Conservation (phyloP, 2,329 filamentous ascomycete species). For the Cladorrhinum sp. region DNA sequence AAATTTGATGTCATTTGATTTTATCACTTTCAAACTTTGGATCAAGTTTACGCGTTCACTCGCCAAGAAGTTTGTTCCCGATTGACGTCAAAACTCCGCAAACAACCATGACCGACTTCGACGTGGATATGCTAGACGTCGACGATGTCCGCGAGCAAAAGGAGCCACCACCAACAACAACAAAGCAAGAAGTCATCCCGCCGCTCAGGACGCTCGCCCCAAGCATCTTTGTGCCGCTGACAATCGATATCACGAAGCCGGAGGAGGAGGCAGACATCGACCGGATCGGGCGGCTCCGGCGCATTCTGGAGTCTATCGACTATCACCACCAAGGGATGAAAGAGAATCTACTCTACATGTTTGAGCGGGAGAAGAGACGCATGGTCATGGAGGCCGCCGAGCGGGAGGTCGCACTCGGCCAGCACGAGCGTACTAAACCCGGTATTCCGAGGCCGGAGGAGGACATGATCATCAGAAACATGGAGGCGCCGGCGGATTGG, state of each 20-base stretch:
- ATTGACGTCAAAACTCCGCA: not conserved
- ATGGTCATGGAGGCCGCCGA: slow-evolving; percentile 27
- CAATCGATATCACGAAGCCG: slow-evolving; percentile 30
- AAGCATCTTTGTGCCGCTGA: slow-evolving; percentile 36
- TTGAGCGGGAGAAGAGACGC: slow-evolving; percentile 34
- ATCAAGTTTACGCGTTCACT: not conserved
- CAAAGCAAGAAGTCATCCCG: slow-evolving; percentile 26
- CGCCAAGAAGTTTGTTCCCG: not conserved
- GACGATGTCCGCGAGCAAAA: not conserved
- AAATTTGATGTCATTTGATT: too few species aligned
- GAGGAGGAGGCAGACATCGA: slow-evolving; percentile 28
- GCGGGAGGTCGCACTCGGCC: slow-evolving; percentile 6
- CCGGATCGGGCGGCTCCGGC: slow-evolving; percentile 30
- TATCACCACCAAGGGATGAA: slow-evolving; percentile 31
- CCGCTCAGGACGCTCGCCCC: slow-evolving; percentile 30
- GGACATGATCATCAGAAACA: slow-evolving; percentile 30
- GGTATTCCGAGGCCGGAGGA: slow-evolving; percentile 26
- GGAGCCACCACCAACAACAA: not conserved
- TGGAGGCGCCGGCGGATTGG: slow-evolving; percentile 26
- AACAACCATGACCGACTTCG: not conserved
- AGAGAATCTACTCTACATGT: slow-evolving; percentile 34
- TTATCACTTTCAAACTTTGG: too few species aligned
- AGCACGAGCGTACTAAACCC: not conserved
- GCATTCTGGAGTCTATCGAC: slow-evolving; percentile 33
- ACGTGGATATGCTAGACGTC: not conserved